A percentile compares a stretch with the other conserved stretches of the same genome.
phyloP scores from a whole-genome alignment of 805 yeast species.

The Lipomyces spencermartinsiae region DNA sequence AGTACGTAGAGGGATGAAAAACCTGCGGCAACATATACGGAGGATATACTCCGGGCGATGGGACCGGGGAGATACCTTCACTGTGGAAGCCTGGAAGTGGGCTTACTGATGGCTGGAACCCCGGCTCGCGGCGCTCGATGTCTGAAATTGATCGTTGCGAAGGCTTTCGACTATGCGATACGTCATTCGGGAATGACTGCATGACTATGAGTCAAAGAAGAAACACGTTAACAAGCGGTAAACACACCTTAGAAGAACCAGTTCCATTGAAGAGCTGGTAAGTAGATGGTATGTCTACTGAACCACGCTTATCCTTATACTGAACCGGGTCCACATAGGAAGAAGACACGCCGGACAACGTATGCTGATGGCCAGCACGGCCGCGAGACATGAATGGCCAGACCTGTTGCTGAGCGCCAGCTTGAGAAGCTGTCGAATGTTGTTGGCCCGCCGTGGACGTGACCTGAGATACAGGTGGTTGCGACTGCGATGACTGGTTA shows the following conservation, averaged over 20 bases:
- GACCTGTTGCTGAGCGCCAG: conserved; percentile 12
- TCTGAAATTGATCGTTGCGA: conserved; percentile 35
- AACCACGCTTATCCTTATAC: conserved; percentile 28
- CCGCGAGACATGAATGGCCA: conserved; percentile 32
- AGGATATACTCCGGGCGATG: conserved; percentile 21
- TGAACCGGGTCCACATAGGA: background rate
- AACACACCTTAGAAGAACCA: background rate
- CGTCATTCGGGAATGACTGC: conserved; percentile 12
- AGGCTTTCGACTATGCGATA: conserved; percentile 33
- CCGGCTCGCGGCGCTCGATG: conserved; percentile 25
- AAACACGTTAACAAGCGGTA: background rate
- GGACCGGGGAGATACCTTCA: conserved; percentile 8
- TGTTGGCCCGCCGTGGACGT: conserved; percentile 17
- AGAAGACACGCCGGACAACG: conserved; percentile 24
- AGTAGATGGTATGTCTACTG: conserved; percentile 17
- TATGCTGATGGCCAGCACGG: conserved; percentile 28
- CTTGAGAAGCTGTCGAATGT: conserved; percentile 19
- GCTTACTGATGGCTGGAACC: conserved; percentile 20
- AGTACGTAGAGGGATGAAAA: conserved; percentile 13
- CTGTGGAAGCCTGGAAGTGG: conserved; percentile 20
- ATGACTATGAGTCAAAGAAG: background rate
- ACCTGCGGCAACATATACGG: conserved; percentile 15
- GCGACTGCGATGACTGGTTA: conserved; percentile 16
- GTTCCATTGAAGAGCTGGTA: conserved; percentile 18
- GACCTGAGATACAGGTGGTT: background rate